phyloP scores from a whole-genome alignment of 2,329 filamentous ascomycete genomes.

The Sarocladium brachiariae region DNA sequence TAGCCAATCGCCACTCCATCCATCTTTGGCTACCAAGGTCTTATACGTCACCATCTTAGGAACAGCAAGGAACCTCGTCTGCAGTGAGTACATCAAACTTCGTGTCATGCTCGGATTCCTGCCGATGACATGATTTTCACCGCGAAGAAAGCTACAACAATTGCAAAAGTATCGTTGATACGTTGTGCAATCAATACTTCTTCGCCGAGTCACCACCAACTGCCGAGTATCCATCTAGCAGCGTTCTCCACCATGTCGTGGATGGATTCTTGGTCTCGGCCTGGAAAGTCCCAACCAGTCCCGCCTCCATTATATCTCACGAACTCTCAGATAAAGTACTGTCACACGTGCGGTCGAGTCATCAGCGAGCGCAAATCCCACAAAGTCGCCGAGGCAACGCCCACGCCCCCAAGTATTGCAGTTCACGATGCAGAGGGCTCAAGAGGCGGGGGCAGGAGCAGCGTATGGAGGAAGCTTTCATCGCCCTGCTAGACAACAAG shows the following conservation, averaged over 20 bases:
- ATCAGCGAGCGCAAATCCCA: slow-evolving; percentile 33
- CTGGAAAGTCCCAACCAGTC: slow-evolving; percentile 27
- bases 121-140: no score
- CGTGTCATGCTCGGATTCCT: no score
- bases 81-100: no score
- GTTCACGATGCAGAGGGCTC: slow-evolving; percentile 40
- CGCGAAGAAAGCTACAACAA: no score
- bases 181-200: no score
- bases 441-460: slow-evolving; percentile 41
- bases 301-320: slow-evolving; percentile 49
- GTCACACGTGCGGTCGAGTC: slow-evolving; percentile 46
- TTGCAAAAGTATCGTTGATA: no score
- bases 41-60: no score
- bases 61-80: no score
- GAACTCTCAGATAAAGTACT: slow-evolving; percentile 39
- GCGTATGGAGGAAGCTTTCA: slow-evolving; percentile 43
- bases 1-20: no score
- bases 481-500: slow-evolving; percentile 20
- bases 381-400: slow-evolving; percentile 16
- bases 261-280: slow-evolving; percentile 31
- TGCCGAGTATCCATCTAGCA: neutral
- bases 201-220: no score
- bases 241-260: slow-evolving; percentile 23
- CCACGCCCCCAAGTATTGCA: slow-evolving; percentile 44
- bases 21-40: no score